Evolutionary conservation across 495 filamentous ascomycete genomes (phyloP), one percentile per base, ranked within the genome.

Genomic region (Hypoxylon lienhwacheense): DNA sequence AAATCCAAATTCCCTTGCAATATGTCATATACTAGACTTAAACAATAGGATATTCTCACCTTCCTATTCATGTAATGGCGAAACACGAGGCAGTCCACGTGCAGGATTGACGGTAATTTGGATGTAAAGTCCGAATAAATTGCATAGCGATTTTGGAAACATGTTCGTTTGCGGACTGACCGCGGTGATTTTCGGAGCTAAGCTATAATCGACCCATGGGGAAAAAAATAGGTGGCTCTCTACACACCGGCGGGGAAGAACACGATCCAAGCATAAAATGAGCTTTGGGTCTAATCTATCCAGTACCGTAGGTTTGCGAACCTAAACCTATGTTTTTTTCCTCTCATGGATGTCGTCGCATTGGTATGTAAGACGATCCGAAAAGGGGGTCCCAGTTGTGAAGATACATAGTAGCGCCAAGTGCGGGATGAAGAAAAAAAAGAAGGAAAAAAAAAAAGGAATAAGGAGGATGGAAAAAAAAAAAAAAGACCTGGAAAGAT

Each of bases 21-120:
- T n/a, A n/a, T n/a, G n/a, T n/a, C n/a, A n/a, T n/a, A n/a, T n/a
- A n/a, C n/a, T n/a, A n/a, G 48, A 10, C 22, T 26, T 16, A 42
- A 29, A 29, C 17, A 15, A 29, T 21, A 32, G 16, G 12, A 1
- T 35, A 28, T 43, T 5, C 49, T 10, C 11, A 36, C 29, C 16
- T 52, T 21, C 33, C 51, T 46, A 21, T 44, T 60, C 54, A 60
- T 50, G 49, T 54, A 54, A 60, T 36, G 25, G 6, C 7, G 20
- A 40, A 21, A 35, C 35, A 26, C 40, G 54, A 43, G 45, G 21
- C 24, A 46, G 45, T 12, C 34, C 17, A 36, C 19, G 26, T 17
- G 35, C 17, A 14, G n/a, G 17, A 15, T 24, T 16, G 29, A 10
- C 42, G 20, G 39, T 40, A 35, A 21, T 37, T 35, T 44, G 12